A percentile compares a stretch with the other conserved stretches of the same genome.
These are phyloP conservation scores for Monilinia fructicola DNA, from an alignment of 2,329 filamentous ascomycete species.

Conservation along the genomic window DNA sequence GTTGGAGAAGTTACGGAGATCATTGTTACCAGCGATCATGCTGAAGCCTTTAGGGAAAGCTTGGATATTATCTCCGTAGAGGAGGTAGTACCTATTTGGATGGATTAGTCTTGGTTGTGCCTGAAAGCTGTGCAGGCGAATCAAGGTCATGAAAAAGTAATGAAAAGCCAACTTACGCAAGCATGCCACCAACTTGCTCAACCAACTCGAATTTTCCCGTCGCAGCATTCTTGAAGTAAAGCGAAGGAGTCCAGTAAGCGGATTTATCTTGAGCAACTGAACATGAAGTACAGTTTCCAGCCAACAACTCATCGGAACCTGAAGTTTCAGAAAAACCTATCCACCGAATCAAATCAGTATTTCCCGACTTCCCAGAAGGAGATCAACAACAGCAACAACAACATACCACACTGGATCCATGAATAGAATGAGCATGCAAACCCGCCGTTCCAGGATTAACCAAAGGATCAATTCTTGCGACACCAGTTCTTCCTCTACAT, in stretches of 20 bases:
- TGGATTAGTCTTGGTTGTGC: conserved; percentile 23
- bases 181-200: conserved; percentile 75
- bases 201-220: conserved; percentile 59
- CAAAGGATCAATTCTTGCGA: conserved; percentile 76
- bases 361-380: conserved; percentile 27
- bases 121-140: neutral
- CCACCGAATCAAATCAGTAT: neutral
- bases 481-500: conserved; percentile 67
- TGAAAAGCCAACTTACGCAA: conserved; percentile 62
- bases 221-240: conserved; percentile 48
- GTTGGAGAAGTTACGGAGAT: conserved; percentile 62
- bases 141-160: conserved; percentile 20
- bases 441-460: conserved; percentile 58
- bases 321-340: conserved; percentile 65
- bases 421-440: conserved; percentile 70
- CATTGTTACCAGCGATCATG: conserved; percentile 76
- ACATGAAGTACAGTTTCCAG: conserved; percentile 65
- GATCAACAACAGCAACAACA: conserved; percentile 40
- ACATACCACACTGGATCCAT: conserved; percentile 73
- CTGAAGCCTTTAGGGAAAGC: conserved; percentile 76
- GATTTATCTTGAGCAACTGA: conserved; percentile 60
- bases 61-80: conserved; percentile 60
- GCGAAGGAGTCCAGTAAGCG: conserved; percentile 67
- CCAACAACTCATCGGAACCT: conserved; percentile 56
- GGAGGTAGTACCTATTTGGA: conserved; percentile 73